Percentiles rank a stretch among this genome's conserved stretches.
phyloP scores from a whole-genome alignment of 352 stramenopile genomes.

The Stephanocyclus meneghinianus region DNA sequence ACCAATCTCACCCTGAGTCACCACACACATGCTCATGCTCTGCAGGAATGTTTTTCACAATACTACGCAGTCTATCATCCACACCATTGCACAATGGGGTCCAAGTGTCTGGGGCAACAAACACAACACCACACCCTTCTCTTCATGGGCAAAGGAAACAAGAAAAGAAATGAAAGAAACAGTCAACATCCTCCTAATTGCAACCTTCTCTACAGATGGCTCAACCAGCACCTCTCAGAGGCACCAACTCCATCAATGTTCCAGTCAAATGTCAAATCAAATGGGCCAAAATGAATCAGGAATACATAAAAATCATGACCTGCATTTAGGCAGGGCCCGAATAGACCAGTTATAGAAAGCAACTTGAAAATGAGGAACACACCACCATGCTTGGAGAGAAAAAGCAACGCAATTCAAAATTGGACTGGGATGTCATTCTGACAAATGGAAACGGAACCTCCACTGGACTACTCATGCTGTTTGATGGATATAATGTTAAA shows the following conservation, averaged over 20 bases:
- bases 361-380: conserved; percentile 61
- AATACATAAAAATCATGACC: conserved; percentile 21
- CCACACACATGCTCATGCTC: too few relatives aligned
- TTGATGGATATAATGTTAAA: conserved; percentile 82
- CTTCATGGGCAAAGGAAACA: conserved; percentile 74
- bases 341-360: conserved; percentile 65
- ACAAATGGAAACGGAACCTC: conserved; percentile 57
- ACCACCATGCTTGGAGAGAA: conserved; percentile 52
- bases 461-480: conserved; percentile 63
- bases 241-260: conserved; percentile 72
- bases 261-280: conserved; percentile 73
- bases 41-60: too few relatives aligned
- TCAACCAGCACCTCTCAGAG: conserved; percentile 41
- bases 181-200: conserved; percentile 11
- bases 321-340: conserved; percentile 12
- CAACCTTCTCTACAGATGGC: neutral
- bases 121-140: neutral
- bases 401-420: conserved; percentile 66
- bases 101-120: neutral
- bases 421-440: conserved; percentile 80
- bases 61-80: too few relatives aligned
- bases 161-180: conserved; percentile 77
- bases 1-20: too few relatives aligned
- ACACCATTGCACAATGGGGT: too few relatives aligned
- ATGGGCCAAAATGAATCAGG: conserved; percentile 57